These are phyloP conservation scores for Phlebiopsis flavidoalba DNA, from an alignment of 768 basidiomycete species.

Conservation along the genomic window DNA sequence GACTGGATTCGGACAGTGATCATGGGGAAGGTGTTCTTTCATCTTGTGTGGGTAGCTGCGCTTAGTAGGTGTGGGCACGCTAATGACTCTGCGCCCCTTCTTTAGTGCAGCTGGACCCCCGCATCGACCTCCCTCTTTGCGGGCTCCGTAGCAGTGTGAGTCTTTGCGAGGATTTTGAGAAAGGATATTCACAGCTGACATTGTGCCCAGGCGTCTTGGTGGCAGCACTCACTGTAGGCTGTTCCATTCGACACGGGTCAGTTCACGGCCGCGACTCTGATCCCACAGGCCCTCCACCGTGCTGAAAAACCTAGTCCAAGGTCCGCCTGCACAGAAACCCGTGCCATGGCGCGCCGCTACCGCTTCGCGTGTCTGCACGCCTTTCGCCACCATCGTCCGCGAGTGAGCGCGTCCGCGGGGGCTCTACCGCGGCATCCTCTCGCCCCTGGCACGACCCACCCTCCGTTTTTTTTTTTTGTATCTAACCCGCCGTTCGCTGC, in stretches of 20 bases:
- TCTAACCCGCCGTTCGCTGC: background rate
- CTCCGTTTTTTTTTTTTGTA: background rate
- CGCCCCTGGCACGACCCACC: conserved; percentile 65
- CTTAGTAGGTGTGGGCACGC: background rate
- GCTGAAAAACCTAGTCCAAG: conserved; percentile 75
- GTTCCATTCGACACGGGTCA: conserved; percentile 30
- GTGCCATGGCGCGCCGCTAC: conserved; percentile 52
- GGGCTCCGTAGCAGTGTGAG: conserved; percentile 7
- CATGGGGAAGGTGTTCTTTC: too few species aligned
- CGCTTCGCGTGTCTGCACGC: conserved; percentile 61
- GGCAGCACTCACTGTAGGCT: conserved; percentile 26
- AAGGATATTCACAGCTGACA: too few species aligned
- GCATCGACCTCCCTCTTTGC: conserved; percentile 11
- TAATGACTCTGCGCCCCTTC: background rate
- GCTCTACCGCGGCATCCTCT: conserved; percentile 71
- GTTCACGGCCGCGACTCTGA: conserved; percentile 1
- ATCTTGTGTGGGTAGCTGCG: too few species aligned
- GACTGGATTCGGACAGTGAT: too few species aligned
- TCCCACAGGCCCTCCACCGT: too few species aligned
- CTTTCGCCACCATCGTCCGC: conserved; percentile 55
- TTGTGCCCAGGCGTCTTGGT: conserved; percentile 23
- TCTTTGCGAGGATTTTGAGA: background rate
- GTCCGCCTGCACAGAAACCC: conserved; percentile 79
- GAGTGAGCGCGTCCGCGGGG: conserved; percentile 68
- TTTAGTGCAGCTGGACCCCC: conserved; percentile 9